A percentile compares a stretch with the other conserved stretches of the same genome.
Evolutionary conservation across 495 filamentous ascomycete species (phyloP).

Genomic region (Podospora pseudoanserina): DNA sequence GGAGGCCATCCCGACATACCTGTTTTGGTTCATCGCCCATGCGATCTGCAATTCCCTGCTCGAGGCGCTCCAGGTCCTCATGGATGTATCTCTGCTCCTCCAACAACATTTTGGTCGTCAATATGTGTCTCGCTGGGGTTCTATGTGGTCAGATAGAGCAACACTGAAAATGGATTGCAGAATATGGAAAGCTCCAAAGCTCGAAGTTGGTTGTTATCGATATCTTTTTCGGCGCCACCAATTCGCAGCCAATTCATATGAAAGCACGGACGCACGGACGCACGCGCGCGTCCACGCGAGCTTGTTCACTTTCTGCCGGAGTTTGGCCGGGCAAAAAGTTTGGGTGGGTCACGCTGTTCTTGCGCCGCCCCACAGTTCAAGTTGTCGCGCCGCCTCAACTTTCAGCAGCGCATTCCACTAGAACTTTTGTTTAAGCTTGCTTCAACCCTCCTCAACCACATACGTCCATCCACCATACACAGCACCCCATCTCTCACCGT

Average conservation of each 20-base stretch:
- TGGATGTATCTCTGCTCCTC: slow-evolving; percentile 92
- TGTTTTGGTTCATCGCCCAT: slow-evolving; percentile 82
- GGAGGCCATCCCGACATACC: slow-evolving; percentile 50
- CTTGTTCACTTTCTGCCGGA: background rate
- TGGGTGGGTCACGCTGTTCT: background rate
- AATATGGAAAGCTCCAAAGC: background rate
- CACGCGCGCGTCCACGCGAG: too few relatives aligned
- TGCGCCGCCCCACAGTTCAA: background rate
- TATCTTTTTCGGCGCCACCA: slow-evolving; percentile 10
- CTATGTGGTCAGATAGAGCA: background rate
- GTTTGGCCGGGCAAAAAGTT: background rate
- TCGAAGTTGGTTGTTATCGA: background rate
- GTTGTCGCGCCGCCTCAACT: slow-evolving; percentile 1
- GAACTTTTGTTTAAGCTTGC: slow-evolving; percentile 5
- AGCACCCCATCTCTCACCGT: background rate
- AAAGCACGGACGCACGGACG: background rate
- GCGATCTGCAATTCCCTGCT: slow-evolving; percentile 89
- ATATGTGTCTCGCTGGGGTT: background rate
- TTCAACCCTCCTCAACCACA: background rate
- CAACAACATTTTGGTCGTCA: slow-evolving; percentile 60
- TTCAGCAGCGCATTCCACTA: background rate
- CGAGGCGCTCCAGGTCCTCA: slow-evolving; percentile 91
- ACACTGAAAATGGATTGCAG: background rate
- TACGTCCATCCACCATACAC: background rate
- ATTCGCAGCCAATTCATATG: background rate